Conservation (phyloP, 1,139 yeast species). For the Hyphopichia khmerensis region DNA sequence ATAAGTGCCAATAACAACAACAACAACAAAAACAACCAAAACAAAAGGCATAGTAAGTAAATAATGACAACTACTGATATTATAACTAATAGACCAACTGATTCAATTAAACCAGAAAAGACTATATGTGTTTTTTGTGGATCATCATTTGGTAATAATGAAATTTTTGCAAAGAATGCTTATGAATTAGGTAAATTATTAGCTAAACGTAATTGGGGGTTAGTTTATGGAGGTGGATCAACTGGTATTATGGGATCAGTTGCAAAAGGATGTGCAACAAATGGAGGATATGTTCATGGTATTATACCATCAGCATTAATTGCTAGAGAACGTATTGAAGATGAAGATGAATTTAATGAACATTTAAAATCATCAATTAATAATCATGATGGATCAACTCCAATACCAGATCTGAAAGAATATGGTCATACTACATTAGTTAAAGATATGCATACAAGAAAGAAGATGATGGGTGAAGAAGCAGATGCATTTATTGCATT, state of each 20-base stretch:
- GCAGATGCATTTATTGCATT: constrained; percentile 86
- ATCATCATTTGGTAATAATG: constrained; percentile 67
- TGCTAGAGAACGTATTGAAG: constrained; percentile 62
- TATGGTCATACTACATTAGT: constrained; percentile 83
- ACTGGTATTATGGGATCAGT: constrained; percentile 85
- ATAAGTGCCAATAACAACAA: too few relatives aligned
- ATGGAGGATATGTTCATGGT: constrained; percentile 80
- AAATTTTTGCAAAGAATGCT: constrained; percentile 54
- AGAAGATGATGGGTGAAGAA: constrained; percentile 81
- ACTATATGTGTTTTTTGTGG: constrained; percentile 86
- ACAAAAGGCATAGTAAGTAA: too few relatives aligned
- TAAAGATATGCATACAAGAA: constrained; percentile 87
- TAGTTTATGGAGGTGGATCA: constrained; percentile 91
- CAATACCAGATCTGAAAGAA: constrained; percentile 56
- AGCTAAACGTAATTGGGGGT: constrained; percentile 64
- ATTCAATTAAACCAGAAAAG: constrained; percentile 29
- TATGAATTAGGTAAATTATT: constrained; percentile 56
- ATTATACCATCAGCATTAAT: constrained; percentile 83
- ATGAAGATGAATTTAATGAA: constrained; percentile 46
- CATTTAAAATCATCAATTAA: constrained; percentile 46
- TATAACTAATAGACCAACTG: constrained; percentile 1
- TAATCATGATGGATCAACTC: constrained; percentile 60
- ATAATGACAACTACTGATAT: background rate
- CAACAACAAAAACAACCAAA: too few relatives aligned
- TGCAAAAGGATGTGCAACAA: constrained; percentile 67